Evolutionary conservation across 768 basidiomycete species (phyloP), one percentile per base, ranked within the genome.

Genomic region (Cantharellus cinnabarinus): DNA sequence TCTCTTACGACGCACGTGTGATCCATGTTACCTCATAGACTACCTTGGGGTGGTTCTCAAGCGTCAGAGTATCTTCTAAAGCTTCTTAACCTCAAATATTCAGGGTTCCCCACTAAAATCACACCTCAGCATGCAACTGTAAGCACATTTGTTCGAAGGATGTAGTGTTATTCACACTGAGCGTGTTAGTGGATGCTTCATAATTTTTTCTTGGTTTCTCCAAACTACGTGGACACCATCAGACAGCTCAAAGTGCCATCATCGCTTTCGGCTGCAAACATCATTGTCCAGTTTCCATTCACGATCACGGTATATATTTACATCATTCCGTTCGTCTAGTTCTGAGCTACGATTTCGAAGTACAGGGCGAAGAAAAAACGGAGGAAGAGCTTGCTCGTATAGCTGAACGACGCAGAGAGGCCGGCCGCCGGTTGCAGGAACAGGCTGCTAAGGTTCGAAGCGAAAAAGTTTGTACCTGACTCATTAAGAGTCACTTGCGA

Each of bases 51-150:
- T 37, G 80, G 85, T 35, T 78, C 81, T 2, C 93, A 97, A 65
- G 80, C 89, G 0, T 80, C 88, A 0, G 95, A 99, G 59, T 86
- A 95, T 66, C 76, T 97, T 56, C 79, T 93, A 61, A 95, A 91
- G 67, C 80, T 94, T 29, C 81, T 93, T 48, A 93, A 97, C 67
- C 77, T 98, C 41, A 99, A 98, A 70, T 95, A 98, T 67, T 85
- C 94, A 37, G 83, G 76, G 52, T 98, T 98, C 68, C 87, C 89
- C 3, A 85, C 84, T 1, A 81, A 89, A 50, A 79, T 97, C 5
- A 85, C 85, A 0, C 67, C 77, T 14, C 66, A 73, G 0, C 94
- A 97, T 65, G 79, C 89, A 3, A 83, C 78, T 10, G 90, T 93
- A 68, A 61, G 76, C 70, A 2, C 62, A 58, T n/a, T 15, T 50